Conservation (phyloP, 108 stramenopile genomes). For the Pseudonitzschia pungens region DNA sequence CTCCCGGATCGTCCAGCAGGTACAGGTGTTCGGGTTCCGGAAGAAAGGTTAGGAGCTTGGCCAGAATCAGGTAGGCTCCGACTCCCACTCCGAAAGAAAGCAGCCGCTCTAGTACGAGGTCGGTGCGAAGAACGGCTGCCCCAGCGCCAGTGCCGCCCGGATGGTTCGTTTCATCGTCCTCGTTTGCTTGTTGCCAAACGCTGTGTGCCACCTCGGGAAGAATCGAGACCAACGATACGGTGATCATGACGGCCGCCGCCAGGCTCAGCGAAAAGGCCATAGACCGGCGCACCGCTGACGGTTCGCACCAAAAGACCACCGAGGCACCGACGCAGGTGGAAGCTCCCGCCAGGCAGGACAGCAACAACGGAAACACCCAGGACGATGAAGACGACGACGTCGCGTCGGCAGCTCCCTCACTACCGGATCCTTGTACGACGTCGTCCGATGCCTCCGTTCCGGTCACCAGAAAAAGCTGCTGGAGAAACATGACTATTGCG, state of each 20-base stretch:
- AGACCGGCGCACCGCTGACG: slow-evolving; percentile 20
- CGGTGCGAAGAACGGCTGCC: slow-evolving; percentile 13
- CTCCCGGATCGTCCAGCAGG: neutral
- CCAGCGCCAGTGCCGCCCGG: neutral
- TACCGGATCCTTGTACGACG: too few species aligned
- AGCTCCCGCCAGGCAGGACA: slow-evolving; percentile 65
- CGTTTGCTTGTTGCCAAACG: neutral
- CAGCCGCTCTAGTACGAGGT: slow-evolving; percentile 29
- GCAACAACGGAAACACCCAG: slow-evolving; percentile 44
- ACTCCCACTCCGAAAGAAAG: slow-evolving; percentile 28
- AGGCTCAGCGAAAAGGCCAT: slow-evolving; percentile 63
- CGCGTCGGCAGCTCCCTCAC: too few species aligned
- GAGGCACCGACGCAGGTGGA: slow-evolving; percentile 75
- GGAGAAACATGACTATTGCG: too few species aligned
- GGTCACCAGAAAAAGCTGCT: too few species aligned
- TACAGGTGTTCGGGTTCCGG: slow-evolving; percentile 73
- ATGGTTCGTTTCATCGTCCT: too few species aligned
- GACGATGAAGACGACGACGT: neutral
- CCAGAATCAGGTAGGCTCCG: slow-evolving; percentile 29
- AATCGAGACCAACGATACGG: slow-evolving; percentile 47
- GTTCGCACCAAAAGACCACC: slow-evolving; percentile 57
- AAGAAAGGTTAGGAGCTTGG: slow-evolving; percentile 44
- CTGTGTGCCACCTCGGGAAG: slow-evolving; percentile 51
- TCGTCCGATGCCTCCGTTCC: too few species aligned
- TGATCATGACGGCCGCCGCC: slow-evolving; percentile 67